These are phyloP conservation scores for Phialophora chinensis DNA, from an alignment of 2,329 filamentous ascomycete species.

Conservation along the genomic window DNA sequence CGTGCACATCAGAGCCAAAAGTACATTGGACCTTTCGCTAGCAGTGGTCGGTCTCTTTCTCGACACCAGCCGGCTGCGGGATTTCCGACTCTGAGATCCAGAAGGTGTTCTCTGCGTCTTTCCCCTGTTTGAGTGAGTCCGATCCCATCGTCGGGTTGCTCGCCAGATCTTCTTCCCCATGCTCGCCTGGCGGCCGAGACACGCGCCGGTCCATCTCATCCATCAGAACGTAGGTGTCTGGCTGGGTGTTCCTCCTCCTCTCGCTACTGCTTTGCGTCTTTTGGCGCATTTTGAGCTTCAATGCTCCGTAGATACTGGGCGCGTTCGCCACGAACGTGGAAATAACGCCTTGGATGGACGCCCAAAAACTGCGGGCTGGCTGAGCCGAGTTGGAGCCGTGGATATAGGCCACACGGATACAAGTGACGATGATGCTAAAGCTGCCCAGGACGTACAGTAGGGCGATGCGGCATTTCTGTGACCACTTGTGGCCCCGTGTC, in stretches of 20 bases:
- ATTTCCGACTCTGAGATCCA: not conserved
- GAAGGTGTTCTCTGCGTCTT: not conserved
- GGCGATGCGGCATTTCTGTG: not conserved
- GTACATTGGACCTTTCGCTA: not conserved
- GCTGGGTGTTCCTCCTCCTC: not conserved
- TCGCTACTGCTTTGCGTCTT: not conserved
- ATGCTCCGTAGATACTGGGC: not conserved
- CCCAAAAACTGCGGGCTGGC: not conserved
- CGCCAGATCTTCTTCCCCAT: not conserved
- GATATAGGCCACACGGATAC: not conserved
- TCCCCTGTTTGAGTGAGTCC: not conserved
- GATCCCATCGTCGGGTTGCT: not conserved
- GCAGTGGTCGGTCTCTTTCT: not conserved
- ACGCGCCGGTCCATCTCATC: not conserved
- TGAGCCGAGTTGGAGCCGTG: not conserved
- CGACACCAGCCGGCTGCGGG: not conserved
- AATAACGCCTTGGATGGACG: not conserved
- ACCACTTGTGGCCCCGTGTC: not conserved
- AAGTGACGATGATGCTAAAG: not conserved
- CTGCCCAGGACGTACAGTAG: not conserved
- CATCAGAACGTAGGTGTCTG: not conserved
- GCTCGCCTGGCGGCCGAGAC: not conserved
- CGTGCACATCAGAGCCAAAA: too few relatives aligned
- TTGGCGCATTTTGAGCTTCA: not conserved
- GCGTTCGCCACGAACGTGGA: not conserved